These are phyloP conservation scores for Kwoniella botswanensis DNA, from an alignment of 768 basidiomycete species.

Conservation along the genomic window DNA sequence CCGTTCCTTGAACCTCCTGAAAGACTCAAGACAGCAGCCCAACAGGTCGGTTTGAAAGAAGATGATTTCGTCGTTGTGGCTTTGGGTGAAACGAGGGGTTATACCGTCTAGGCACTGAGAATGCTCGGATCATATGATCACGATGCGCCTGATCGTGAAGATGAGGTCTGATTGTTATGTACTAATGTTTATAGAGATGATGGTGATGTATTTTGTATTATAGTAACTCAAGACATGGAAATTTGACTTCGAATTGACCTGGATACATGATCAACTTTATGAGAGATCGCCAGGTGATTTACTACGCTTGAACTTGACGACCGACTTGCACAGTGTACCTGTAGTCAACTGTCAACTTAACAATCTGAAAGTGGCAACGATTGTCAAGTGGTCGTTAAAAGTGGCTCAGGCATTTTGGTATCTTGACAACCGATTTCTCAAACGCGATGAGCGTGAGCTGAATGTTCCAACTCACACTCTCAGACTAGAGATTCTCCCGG, in stretches of 20 bases:
- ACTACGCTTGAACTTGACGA: neutral
- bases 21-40: slow-evolving; percentile 64
- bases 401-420: too few species aligned
- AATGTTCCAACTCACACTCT: too few species aligned
- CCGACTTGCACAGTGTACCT: too few species aligned
- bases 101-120: slow-evolving; percentile 15
- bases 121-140: neutral
- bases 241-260: neutral
- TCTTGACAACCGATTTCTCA: too few species aligned
- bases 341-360: too few species aligned
- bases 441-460: too few species aligned
- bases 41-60: slow-evolving; percentile 64
- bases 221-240: neutral
- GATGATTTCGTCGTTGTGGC: slow-evolving; percentile 66
- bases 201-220: neutral
- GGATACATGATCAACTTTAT: too few species aligned
- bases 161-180: neutral
- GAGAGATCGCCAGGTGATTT: neutral
- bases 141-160: neutral
- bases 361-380: too few species aligned
- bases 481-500: too few species aligned
- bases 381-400: too few species aligned
- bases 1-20: slow-evolving; percentile 68
- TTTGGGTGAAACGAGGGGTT: slow-evolving; percentile 66
- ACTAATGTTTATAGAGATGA: neutral